These are phyloP conservation scores for Gloeostereum incarnatum DNA, from an alignment of 768 basidiomycete genomes.

Conservation along the genomic window DNA sequence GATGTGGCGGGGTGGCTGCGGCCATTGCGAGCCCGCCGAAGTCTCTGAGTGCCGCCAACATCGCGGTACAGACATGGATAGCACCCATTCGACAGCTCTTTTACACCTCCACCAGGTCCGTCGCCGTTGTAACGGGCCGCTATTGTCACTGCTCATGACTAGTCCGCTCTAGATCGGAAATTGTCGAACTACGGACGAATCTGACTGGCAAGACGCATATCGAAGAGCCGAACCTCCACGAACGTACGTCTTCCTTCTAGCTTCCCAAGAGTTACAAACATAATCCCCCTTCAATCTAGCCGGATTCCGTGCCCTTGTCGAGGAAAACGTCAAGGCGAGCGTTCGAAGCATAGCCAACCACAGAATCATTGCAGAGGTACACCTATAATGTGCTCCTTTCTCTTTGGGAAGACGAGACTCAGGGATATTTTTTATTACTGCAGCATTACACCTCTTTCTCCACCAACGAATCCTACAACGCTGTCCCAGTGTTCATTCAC, in stretches of 20 bases:
- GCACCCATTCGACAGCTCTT: constrained; percentile 28
- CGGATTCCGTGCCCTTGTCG: constrained; percentile 32
- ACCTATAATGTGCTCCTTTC: no score
- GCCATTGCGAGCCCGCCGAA: constrained; percentile 19
- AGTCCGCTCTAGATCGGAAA: constrained; percentile 24
- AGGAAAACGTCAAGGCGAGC: constrained; percentile 28
- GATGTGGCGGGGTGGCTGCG: constrained; percentile 31
- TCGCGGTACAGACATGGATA: constrained; percentile 31
- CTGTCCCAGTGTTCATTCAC: no score
- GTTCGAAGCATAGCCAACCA: constrained; percentile 14
- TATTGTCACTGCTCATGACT: no score
- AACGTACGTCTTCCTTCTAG: constrained; percentile 15
- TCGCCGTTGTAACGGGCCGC: not conserved
- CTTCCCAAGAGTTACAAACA: not conserved
- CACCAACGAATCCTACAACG: no score
- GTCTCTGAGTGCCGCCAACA: constrained; percentile 15
- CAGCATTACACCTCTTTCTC: no score
- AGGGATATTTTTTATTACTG: no score
- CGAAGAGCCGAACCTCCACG: constrained; percentile 18
- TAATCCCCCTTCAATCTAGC: constrained; percentile 11
- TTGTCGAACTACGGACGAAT: constrained; percentile 21
- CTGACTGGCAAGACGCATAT: constrained; percentile 9
- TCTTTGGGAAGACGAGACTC: no score
- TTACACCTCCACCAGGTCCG: constrained; percentile 21
- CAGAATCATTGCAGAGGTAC: no score